Base-by-base conservation (phyloP, 2,329 filamentous ascomycete species). In the Nigrospora oryzae region DNA sequence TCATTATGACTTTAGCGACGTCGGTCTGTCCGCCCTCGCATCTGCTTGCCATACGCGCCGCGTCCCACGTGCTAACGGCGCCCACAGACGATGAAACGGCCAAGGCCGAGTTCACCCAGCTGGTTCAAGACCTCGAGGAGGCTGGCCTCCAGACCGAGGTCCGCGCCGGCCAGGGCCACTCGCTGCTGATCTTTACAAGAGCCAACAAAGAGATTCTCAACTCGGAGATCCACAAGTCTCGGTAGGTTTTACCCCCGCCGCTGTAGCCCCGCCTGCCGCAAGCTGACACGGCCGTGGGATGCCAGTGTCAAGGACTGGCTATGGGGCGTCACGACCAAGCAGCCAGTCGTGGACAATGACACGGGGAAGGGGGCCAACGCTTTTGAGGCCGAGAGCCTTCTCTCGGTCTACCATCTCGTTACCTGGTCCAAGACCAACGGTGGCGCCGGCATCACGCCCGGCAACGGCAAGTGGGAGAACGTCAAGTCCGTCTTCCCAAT, bases 241-340 rank as follows among this genome's bases (percentile, higher is more conserved):
- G 81, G 81, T 81, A 60, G 33, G 56, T 32, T 28, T 15, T 28
- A 23, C 16, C 12, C 4, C 10, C 13, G 13, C 31, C 11, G 30
- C 19, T 13, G 14, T 11, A 33, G 10, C 30, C n/a, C 28, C 14
- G 5, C 12, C 31, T n/a, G 4, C 39, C 14, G 39, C 28, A 23
- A 13, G 34, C n/a, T 34, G 16, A 41, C 39, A 10, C 7, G 23
- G 13, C 19, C 19, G 19, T 31, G 14, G 6, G 31, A 38, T 11
- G 17, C 35, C 23, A 86, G 84, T 53, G 79, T 88, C 31, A 83
- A 81, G 52, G 85, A 89, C 60, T 89, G 83, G 83, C 71, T 89
- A 17, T 79, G 85, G 58, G 83, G 83, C 37, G 79, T 88, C 49
- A 76, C 77, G 37, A 71, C 81, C 38, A 72, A 73, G 36, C 78